Base-by-base conservation (phyloP, 169 alveolate genomes). In the Cryptosporidium parvum region DNA sequence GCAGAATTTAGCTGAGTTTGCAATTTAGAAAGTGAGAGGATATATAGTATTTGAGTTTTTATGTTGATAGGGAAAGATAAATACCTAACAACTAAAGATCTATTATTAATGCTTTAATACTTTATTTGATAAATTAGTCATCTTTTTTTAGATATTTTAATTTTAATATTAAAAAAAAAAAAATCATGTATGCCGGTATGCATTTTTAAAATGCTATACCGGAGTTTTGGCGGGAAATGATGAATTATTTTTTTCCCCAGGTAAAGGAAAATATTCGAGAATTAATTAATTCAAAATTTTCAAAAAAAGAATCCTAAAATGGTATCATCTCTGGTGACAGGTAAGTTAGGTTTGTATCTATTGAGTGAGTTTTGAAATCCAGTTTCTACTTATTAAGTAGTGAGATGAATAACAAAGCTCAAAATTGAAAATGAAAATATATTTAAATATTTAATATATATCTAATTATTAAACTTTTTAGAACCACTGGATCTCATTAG, bases 401-500 rank as follows among this genome's bases (percentile, higher is more conserved):
- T 26, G n/a, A 5, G 37, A 1, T 37, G 9, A 56, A 16, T 1
- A 56, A 10, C 23, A 6, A 10, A 56, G 6, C 18, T 56, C 23
- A 12, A 10, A 26, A 10, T 16, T 14, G 37, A 56, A 21, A 16
- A 56, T 9, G 14, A 26, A n/a, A 2, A 8, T 21, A 16, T 56
- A n/a, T n/a, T 6, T 51, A n/a, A 21, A 21, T 56, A 14, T 52
- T n/a, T 26, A 31, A n/a, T 9, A 8, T 2, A 16, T 56, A n/a
- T n/a, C 10, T 52, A 21, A 23, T 56, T 56, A 6, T 53, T n/a
- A n/a, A 26, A 23, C 14, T 71, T 48, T 44, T 85, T 91, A 94
- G 98, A 94, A 85, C 98, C 98, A 33, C 86, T 96, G 73, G 98
- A 96, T 69, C 91, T 96, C 70, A 94, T 96, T 33, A 94, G 97